These are phyloP conservation scores for Vigna nakashimae DNA, from an alignment of 306 rosid genomes.

Conservation along the genomic window DNA sequence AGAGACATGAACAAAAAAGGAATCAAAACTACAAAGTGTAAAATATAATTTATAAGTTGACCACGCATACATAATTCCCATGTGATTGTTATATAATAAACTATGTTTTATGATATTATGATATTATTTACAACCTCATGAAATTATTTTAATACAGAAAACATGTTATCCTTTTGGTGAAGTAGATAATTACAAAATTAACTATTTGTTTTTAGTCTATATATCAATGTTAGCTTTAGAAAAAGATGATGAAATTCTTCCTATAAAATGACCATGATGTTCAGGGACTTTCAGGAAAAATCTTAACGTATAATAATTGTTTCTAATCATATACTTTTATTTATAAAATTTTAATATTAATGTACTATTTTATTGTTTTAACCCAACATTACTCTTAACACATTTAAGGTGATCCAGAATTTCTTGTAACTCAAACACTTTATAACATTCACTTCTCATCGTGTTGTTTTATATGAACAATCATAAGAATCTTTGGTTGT, in stretches of 20 bases:
- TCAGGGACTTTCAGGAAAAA: no score
- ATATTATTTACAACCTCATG: not conserved
- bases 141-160: not conserved
- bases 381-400: no score
- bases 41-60: not conserved
- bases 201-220: not conserved
- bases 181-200: not conserved
- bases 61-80: not conserved
- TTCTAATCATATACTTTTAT: no score
- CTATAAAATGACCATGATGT: not conserved
- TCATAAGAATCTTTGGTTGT: no score
- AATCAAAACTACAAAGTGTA: not conserved
- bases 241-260: not conserved
- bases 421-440: no score
- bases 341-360: no score
- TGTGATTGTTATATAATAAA: not conserved
- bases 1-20: no score
- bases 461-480: no score
- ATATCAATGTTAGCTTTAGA: not conserved
- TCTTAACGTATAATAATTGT: no score
- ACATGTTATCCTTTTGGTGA: not conserved
- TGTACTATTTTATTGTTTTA: no score
- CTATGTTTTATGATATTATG: not conserved
- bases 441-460: no score
- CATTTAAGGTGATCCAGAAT: no score